Evolutionary conservation across 257 asterid species (phyloP), one percentile per base, ranked within the genome.

Genomic region (Osmanthus fragrans): DNA sequence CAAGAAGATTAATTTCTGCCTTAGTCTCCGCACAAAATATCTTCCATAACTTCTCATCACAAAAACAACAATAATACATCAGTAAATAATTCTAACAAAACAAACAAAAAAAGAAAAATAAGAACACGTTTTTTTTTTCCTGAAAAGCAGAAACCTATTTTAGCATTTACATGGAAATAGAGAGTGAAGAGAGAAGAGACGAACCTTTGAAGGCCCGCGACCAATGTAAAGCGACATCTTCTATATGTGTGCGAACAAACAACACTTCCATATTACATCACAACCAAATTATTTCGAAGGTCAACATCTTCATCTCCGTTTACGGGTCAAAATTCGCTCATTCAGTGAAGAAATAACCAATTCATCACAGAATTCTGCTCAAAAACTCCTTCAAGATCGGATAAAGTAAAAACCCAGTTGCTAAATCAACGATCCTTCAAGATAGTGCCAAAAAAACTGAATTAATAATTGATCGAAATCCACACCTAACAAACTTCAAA

Each of bases 191-290:
- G 25, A 27, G 45, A 77, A 70, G 71, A 36, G 79, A 74, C 88
- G 73, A 87, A 94, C 98, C 98, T 92, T 94, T 27, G 98, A 92
- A 87, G 97, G 94, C 89, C 92, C 98, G 86, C 98, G 97, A 89
- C 97, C 89, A 85, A 94, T 88, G 96, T 95, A 95, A 89, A 93
- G 85, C 92, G 99, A 90, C 99, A 95, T 95, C 82, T 77, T 87
- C 64, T 88, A 70, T 54, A 77, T 77, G 64, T 88, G 85, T 73
- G 39, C 74, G 64, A 70, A 64, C 82, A 76, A 76, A 56, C 80
- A 83, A 72, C 84, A 87, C 79, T 80, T 76, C 94, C 96, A 89
- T 90, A 88, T 88, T 79, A 92, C 88, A 86, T 86, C 91, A 89
- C 77, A 82, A 87, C 78, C 86, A 84, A 76, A 81, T 82, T 78